These are phyloP conservation scores for Lolium rigidum DNA, from an alignment of 176 grass and related monocot genomes.

Conservation along the genomic window DNA sequence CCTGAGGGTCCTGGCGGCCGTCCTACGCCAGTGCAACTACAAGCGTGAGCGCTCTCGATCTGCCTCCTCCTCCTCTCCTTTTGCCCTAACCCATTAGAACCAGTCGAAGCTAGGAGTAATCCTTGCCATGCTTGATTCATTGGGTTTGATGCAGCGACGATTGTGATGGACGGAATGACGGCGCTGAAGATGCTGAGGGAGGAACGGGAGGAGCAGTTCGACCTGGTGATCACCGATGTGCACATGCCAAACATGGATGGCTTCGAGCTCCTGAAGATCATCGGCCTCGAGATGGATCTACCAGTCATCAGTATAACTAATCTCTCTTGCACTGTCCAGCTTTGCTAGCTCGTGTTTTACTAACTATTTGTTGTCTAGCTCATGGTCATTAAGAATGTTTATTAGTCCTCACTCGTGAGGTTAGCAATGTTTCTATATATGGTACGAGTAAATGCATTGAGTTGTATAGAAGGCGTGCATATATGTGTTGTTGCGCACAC, in stretches of 20 bases:
- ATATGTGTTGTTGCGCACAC: background rate
- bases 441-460: background rate
- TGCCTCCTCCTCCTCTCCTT: no score
- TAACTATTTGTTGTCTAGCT: background rate
- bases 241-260: constrained; percentile 67
- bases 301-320: no score
- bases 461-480: background rate
- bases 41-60: background rate
- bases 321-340: no score
- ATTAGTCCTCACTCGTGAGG: background rate
- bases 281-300: no score
- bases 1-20: constrained; percentile 21
- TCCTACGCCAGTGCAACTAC: constrained; percentile 54
- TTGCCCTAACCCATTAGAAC: no score
- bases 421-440: background rate
- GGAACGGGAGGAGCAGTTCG: constrained; percentile 47
- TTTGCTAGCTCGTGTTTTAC: no score
- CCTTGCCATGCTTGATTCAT: background rate
- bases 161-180: background rate
- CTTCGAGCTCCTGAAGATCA: constrained; percentile 32
- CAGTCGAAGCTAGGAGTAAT: constrained; percentile 13
- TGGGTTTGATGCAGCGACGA: constrained; percentile 1
- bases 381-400: background rate
- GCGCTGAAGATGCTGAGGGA: constrained; percentile 58
- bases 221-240: constrained; percentile 65